These are phyloP conservation scores for Taphrina betulina DNA, from an alignment of 1,139 yeast genomes.

Conservation along the genomic window DNA sequence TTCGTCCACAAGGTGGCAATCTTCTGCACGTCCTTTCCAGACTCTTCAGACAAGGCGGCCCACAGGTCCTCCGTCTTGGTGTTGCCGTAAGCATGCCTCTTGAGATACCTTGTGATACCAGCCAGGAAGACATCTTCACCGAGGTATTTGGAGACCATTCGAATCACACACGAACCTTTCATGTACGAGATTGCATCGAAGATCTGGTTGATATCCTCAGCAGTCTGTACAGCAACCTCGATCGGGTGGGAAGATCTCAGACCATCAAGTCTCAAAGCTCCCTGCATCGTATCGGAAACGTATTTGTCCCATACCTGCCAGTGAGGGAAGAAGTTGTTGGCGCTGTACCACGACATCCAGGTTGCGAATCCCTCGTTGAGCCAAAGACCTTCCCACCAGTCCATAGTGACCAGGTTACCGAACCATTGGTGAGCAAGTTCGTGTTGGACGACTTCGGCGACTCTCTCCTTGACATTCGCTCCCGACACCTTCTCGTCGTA, in stretches of 20 bases:
- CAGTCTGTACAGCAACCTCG: constrained; percentile 77
- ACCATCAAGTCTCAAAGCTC: constrained; percentile 68
- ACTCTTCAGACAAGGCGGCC: constrained; percentile 68
- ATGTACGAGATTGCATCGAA: constrained; percentile 82
- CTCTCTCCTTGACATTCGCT: constrained; percentile 68
- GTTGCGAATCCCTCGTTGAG: constrained; percentile 91
- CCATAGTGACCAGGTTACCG: constrained; percentile 88
- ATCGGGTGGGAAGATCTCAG: constrained; percentile 82
- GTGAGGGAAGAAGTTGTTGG: constrained; percentile 74
- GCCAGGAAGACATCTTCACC: constrained; percentile 73
- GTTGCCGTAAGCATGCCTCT: constrained; percentile 68
- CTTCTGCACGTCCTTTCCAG: constrained; percentile 68
- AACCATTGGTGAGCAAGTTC: constrained; percentile 95
- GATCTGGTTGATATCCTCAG: constrained; percentile 81
- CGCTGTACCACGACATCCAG: constrained; percentile 75
- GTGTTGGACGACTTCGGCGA: constrained; percentile 84
- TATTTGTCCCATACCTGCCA: constrained; percentile 83
- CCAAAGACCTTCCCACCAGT: constrained; percentile 95
- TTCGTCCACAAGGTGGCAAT: constrained; percentile 83
- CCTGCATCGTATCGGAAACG: constrained; percentile 66
- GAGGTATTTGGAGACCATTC: constrained; percentile 73
- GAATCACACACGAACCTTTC: constrained; percentile 75
- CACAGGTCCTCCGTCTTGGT: constrained; percentile 79
- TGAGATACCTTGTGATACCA: constrained; percentile 74
- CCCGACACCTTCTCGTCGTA: constrained; percentile 67